Evolutionary conservation across 2,329 filamentous ascomycete species (phyloP), one percentile per base, ranked within the genome.

Genomic region (Ascochyta clinopodiicola): DNA sequence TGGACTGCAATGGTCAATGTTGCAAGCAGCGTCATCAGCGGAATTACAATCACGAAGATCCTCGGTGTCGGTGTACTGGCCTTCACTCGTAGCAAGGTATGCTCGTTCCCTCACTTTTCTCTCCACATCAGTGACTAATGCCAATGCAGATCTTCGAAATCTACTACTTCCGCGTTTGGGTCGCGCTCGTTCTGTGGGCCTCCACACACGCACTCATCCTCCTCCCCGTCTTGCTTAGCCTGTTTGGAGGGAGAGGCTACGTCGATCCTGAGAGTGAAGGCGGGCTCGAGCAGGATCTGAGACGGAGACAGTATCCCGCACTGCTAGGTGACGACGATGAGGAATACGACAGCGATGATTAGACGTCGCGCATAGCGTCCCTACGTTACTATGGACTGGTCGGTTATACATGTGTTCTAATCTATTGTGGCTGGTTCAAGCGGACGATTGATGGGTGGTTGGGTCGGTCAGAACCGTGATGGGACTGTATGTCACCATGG

Each of bases 101-200:
- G 67, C 60, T 19, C 19, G 17, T 39, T 29, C 29, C 31, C 27
- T 19, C 6, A 27, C 4, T 10, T 35, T 15, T 17, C 29, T 38
- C 13, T 24, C 35, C 21, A 6, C 3, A 31, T 6, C 5, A 25
- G 17, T 25, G 8, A 27, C 19, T 42, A 24, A 29, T 17, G 27
- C 25, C 19, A n/a, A 36, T 8, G n/a, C 51, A 75, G 85, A 99
- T 99, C 71, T 99, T 99, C 69, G 96, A 99, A 80, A 92, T 99
- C 54, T 99, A 99, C 79, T 99, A 99, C 78, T 99, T 99, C 83
- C 86, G 95, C 38, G 90, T 99, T 38, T 99, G 95, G 95, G 80
- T 97, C 17, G 89, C 93, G 6, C 84, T 99, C 50, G 93, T 99
- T 10, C 75, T 96, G 9, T 94, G 96, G 75, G 96, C 93, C 2